phyloP scores from a whole-genome alignment of 2,329 filamentous ascomycete genomes.

The Diaporthe sp. region DNA sequence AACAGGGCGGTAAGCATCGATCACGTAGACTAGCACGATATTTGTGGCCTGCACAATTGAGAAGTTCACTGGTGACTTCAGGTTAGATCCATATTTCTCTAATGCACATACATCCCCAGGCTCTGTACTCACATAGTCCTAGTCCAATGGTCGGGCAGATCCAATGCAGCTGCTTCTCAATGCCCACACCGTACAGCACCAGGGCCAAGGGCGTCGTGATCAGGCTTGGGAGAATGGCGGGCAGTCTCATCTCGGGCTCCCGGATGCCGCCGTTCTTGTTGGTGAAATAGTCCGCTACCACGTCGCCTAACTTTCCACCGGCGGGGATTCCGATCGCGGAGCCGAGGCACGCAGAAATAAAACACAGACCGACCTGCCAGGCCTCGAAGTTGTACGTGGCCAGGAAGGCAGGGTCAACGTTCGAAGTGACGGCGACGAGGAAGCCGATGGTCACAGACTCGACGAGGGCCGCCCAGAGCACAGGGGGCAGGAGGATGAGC shows the following conservation, averaged over 20 bases:
- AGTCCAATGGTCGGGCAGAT: conserved; percentile 69
- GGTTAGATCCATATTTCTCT: neutral
- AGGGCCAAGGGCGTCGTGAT: conserved; percentile 63
- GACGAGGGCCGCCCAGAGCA: conserved; percentile 69
- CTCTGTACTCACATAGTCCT: conserved; percentile 59
- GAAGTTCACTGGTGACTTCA: conserved; percentile 61
- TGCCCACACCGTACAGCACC: conserved; percentile 63
- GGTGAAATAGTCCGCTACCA: conserved; percentile 63
- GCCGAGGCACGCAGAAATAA: conserved; percentile 63
- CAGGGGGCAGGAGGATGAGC: conserved; percentile 64
- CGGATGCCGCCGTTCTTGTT: conserved; percentile 67
- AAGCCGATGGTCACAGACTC: conserved; percentile 70
- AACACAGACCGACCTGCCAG: conserved; percentile 66
- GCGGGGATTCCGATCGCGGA: conserved; percentile 63
- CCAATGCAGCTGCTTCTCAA: conserved; percentile 64
- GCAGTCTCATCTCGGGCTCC: conserved; percentile 73
- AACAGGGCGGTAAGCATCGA: conserved; percentile 70
- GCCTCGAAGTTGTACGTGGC: conserved; percentile 59
- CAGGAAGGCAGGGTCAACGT: conserved; percentile 61
- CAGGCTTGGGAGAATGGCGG: conserved; percentile 65
- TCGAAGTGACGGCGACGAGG: conserved; percentile 67
- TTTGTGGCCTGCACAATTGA: conserved; percentile 69
- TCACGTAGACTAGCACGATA: conserved; percentile 69
- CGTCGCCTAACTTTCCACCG: conserved; percentile 63
- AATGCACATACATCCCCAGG: too few species aligned